These are phyloP conservation scores for Chlamydomonas sp. DNA, from an alignment of 139 green algal genomes.

Conservation along the genomic window DNA sequence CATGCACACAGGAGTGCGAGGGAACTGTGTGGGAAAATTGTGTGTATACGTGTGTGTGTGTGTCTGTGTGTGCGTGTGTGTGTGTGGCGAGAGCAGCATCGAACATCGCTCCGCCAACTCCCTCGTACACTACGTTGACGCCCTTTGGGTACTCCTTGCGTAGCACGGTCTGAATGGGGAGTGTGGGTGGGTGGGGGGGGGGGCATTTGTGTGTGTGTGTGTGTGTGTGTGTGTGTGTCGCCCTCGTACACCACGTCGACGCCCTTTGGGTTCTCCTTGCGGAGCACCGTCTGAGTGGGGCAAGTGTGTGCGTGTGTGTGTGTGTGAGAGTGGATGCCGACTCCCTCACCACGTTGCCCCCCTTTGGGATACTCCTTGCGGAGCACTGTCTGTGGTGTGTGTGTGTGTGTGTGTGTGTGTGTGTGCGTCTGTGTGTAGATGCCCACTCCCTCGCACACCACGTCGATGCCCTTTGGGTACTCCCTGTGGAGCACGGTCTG, in stretches of 20 bases:
- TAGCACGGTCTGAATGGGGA: slow-evolving; percentile 51
- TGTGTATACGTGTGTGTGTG: too few species aligned
- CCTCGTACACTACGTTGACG: slow-evolving; percentile 64
- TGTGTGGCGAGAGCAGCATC: slow-evolving; percentile 40
- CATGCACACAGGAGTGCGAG: too few species aligned
- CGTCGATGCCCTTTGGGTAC: slow-evolving; percentile 48
- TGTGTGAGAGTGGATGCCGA: too few species aligned
- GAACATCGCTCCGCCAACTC: slow-evolving; percentile 72
- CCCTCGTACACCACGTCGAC: slow-evolving; percentile 67
- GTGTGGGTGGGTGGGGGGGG: too few species aligned
- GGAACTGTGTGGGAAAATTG: too few species aligned
- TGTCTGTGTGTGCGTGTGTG: too few species aligned
- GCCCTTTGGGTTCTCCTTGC: slow-evolving; percentile 44
- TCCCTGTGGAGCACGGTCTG: slow-evolving; percentile 54
- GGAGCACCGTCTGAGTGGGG: slow-evolving; percentile 46
- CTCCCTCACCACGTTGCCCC: slow-evolving; percentile 65
- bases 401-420: too few species aligned
- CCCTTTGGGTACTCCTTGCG: slow-evolving; percentile 42
- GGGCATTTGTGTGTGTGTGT: too few species aligned
- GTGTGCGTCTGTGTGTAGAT: too few species aligned
- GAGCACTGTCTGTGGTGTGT: slow-evolving; percentile 47
- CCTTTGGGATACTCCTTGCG: slow-evolving; percentile 44
- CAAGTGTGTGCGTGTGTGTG: too few species aligned
- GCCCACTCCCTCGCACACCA: slow-evolving; percentile 67
- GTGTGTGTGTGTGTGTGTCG: too few species aligned